phyloP scores from a whole-genome alignment of 345 rosid genomes.

The Geranium rotundifolium region DNA sequence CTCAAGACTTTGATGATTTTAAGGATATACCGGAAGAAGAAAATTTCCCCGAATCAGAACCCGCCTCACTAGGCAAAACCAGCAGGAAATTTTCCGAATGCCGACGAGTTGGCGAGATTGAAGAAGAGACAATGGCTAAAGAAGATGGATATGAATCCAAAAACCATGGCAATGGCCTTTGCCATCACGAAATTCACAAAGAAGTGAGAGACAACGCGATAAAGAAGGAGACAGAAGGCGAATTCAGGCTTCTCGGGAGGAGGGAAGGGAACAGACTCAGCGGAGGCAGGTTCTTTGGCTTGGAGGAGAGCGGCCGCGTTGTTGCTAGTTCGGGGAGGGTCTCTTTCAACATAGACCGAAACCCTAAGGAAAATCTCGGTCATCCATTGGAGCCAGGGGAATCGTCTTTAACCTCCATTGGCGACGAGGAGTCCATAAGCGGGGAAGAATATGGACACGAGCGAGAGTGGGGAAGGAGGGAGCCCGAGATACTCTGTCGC shows the following conservation, averaged over 20 bases:
- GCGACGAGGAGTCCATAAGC: conserved; percentile 40
- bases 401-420: conserved; percentile 37
- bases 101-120: conserved; percentile 27
- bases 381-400: conserved; percentile 41
- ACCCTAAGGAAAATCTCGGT: conserved; percentile 20
- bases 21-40: conserved; percentile 43
- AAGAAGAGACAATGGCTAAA: conserved; percentile 26
- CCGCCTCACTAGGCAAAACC: conserved; percentile 11
- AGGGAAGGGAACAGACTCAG: conserved; percentile 39
- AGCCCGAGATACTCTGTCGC: conserved; percentile 61
- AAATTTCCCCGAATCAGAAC: conserved; percentile 10
- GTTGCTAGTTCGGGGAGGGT: conserved; percentile 33
- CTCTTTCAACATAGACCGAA: conserved; percentile 33
- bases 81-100: conserved; percentile 14
- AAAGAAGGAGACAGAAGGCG: conserved; percentile 60
- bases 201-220: conserved; percentile 45
- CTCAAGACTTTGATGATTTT: conserved; percentile 36
- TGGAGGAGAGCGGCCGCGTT: conserved; percentile 29
- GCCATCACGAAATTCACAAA: conserved; percentile 17
- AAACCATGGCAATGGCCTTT: conserved; percentile 6
- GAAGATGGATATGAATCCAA: conserved; percentile 16
- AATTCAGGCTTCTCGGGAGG: conserved; percentile 48
- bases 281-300: conserved; percentile 31
- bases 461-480: conserved; percentile 59
- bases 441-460: conserved; percentile 35